Evolutionary conservation across 495 filamentous ascomycete species (phyloP).

Genomic region (Durotheca rogersii): DNA sequence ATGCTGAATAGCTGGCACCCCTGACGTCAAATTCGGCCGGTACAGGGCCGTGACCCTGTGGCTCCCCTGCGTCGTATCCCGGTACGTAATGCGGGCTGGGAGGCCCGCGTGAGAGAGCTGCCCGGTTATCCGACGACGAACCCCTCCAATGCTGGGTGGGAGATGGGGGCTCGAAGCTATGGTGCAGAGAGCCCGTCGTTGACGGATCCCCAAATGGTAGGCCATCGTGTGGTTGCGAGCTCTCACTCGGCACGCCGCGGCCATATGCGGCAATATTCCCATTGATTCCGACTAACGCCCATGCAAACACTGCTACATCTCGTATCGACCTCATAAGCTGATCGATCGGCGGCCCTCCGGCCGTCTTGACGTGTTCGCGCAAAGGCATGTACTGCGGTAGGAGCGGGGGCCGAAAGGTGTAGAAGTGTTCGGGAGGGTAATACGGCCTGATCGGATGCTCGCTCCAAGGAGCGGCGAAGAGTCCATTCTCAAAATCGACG

Average conservation of each 20-base stretch:
- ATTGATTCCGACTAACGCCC: conserved; percentile 80
- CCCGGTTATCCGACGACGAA: conserved; percentile 1
- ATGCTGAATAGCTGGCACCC: conserved; percentile 6
- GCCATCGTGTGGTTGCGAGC: conserved; percentile 58
- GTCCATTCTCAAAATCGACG: conserved; percentile 60
- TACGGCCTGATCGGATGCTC: conserved; percentile 54
- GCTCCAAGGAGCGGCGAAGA: conserved; percentile 80
- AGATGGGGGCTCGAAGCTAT: conserved; percentile 22
- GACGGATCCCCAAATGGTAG: conserved; percentile 56
- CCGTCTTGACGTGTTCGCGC: conserved; percentile 44
- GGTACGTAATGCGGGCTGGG: conserved; percentile 10
- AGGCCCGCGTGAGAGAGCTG: conserved; percentile 3
- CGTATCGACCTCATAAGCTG: conserved; percentile 79
- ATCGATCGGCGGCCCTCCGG: conserved; percentile 54
- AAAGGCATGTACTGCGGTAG: conserved; percentile 48
- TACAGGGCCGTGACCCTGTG: conserved; percentile 16
- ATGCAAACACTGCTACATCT: conserved; percentile 81
- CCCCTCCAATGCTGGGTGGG: conserved; percentile 13
- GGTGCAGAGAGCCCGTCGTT: conserved; percentile 19
- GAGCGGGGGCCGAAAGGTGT: conserved; percentile 45
- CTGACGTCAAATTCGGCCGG: conserved; percentile 9
- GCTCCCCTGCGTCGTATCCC: conserved; percentile 4
- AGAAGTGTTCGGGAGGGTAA: conserved; percentile 44
- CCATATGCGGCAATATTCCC: conserved; percentile 66
- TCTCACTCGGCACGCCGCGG: conserved; percentile 60